Conservation (phyloP, 176 grass and related monocot genomes). For the Phragmites australis region DNA sequence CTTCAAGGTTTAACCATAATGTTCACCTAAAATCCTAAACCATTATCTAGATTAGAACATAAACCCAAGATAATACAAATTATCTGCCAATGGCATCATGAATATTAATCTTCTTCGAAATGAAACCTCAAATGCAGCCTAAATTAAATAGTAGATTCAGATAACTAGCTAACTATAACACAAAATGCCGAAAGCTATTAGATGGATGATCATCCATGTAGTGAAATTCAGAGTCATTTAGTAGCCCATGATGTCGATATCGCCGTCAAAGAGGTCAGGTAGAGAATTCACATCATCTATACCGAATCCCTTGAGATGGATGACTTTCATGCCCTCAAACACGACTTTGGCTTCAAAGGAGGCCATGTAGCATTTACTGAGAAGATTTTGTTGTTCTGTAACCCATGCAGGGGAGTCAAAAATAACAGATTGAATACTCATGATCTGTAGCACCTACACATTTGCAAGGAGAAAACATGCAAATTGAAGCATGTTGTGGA, state of each 20-base stretch:
- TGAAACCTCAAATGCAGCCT: not conserved
- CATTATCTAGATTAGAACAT: constrained; percentile 19
- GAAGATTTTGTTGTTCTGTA: constrained; percentile 19
- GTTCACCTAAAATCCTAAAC: not conserved
- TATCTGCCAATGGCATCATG: not conserved
- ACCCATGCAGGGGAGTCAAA: not conserved
- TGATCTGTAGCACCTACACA: constrained; percentile 34
- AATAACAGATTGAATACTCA: constrained; percentile 38
- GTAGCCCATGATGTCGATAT: constrained; percentile 11
- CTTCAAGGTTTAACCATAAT: constrained; percentile 5
- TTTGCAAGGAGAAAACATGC: constrained; percentile 39
- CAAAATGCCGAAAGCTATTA: not conserved
- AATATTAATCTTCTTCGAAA: not conserved
- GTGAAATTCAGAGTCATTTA: constrained; percentile 5
- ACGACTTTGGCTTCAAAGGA: constrained; percentile 23
- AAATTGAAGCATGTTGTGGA: constrained; percentile 27
- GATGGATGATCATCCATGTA: not conserved
- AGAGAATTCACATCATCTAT: constrained; percentile 16
- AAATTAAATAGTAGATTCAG: not conserved
- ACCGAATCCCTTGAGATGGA: not conserved
- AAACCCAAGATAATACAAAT: not conserved
- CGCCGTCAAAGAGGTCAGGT: constrained; percentile 28
- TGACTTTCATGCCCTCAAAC: constrained; percentile 27
- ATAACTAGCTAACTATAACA: constrained; percentile 1
- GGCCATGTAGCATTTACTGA: constrained; percentile 28